Conservation (phyloP, 2,329 filamentous ascomycete genomes). For the Laburnicola sp. region DNA sequence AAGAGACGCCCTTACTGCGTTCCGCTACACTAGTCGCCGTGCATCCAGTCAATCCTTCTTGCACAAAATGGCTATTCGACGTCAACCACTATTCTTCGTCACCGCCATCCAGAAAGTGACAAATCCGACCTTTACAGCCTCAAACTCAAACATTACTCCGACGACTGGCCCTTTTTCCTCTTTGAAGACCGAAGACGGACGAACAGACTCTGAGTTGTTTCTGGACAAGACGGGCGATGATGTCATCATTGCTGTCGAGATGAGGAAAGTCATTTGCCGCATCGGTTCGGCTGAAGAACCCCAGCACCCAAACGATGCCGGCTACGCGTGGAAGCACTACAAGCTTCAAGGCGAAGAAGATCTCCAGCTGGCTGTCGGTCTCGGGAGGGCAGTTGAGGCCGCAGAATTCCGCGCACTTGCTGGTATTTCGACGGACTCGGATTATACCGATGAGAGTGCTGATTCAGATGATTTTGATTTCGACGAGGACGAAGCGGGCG, state of each 20-base stretch:
- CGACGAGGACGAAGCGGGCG: constrained; percentile 10
- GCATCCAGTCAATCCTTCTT: constrained; percentile 25
- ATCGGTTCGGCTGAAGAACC: constrained; percentile 29
- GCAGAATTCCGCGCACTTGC: constrained; percentile 26
- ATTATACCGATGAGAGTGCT: constrained; percentile 17
- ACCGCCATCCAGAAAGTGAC: constrained; percentile 53
- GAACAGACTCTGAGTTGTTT: constrained; percentile 28
- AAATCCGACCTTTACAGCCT: constrained; percentile 25
- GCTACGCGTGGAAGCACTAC: constrained; percentile 34
- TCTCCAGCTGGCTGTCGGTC: constrained; percentile 33
- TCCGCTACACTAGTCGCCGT: constrained; percentile 29
- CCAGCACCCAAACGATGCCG: constrained; percentile 32
- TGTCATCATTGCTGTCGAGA: constrained; percentile 25
- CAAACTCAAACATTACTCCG: too few relatives aligned
- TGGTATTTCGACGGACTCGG: constrained; percentile 24
- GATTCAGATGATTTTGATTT: constrained; percentile 18
- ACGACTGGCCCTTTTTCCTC: constrained; percentile 14
- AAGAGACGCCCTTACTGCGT: constrained; percentile 20
- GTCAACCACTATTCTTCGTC: constrained; percentile 51
- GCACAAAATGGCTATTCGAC: constrained; percentile 43
- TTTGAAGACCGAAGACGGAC: constrained; percentile 13
- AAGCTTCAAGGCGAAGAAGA: constrained; percentile 21
- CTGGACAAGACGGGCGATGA: constrained; percentile 12
- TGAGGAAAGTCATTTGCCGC: constrained; percentile 32
- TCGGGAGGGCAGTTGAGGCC: constrained; percentile 25